These are phyloP conservation scores for Colletotrichum liriopes DNA, from an alignment of 2,329 filamentous ascomycete genomes.

Conservation along the genomic window DNA sequence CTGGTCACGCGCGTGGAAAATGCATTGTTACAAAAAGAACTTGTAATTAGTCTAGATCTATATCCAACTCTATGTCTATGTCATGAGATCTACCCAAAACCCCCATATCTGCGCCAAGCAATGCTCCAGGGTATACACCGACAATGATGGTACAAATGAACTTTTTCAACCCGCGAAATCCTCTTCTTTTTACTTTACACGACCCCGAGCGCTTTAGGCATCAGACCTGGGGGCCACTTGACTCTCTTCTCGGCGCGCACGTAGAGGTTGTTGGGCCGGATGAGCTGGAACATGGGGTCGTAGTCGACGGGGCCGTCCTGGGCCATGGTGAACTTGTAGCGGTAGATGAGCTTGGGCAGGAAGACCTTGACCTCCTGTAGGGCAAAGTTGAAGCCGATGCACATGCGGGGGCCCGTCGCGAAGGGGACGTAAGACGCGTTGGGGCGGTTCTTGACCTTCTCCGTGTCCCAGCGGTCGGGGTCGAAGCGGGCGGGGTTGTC, in stretches of 20 bases:
- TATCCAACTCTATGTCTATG: slow-evolving; percentile 23
- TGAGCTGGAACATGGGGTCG: slow-evolving; percentile 72
- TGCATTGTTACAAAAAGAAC: neutral
- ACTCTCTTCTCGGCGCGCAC: slow-evolving; percentile 64
- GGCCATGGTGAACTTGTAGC: slow-evolving; percentile 71
- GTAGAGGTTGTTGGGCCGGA: slow-evolving; percentile 70
- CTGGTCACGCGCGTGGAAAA: too few species aligned
- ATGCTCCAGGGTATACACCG: slow-evolving; percentile 42
- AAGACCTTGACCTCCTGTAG: slow-evolving; percentile 74
- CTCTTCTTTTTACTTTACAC: too few species aligned
- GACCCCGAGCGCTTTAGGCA: neutral
- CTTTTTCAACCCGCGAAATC: neutral
- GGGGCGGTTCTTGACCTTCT: slow-evolving; percentile 66
- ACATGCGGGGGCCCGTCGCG: slow-evolving; percentile 69
- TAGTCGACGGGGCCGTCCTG: slow-evolving; percentile 68
- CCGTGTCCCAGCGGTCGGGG: slow-evolving; percentile 72
- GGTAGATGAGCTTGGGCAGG: slow-evolving; percentile 70
- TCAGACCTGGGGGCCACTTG: slow-evolving; percentile 60
- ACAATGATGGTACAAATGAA: slow-evolving; percentile 39
- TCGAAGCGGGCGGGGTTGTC: slow-evolving; percentile 71
- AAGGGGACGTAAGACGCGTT: slow-evolving; percentile 72
- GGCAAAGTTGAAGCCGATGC: slow-evolving; percentile 77
- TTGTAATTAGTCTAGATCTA: slow-evolving; percentile 23
- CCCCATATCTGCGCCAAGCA: slow-evolving; percentile 28
- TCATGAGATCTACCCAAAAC: slow-evolving; percentile 34